These are phyloP conservation scores for Fusarium solani-melongenae DNA, from an alignment of 2,329 filamentous ascomycete genomes.

Conservation along the genomic window DNA sequence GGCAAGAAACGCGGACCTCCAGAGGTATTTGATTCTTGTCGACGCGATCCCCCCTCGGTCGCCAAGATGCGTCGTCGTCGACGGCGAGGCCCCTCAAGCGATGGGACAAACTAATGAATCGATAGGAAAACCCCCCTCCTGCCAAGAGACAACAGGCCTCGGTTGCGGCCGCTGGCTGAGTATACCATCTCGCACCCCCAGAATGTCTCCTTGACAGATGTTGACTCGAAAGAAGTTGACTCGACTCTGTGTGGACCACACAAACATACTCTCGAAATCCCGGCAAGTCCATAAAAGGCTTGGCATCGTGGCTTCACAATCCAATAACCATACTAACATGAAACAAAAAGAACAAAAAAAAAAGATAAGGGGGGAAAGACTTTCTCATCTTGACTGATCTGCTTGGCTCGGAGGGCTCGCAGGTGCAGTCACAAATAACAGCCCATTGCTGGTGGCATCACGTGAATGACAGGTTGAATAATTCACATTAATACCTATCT, in stretches of 20 bases:
- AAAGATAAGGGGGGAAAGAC: background rate
- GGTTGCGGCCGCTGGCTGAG: constrained; percentile 53
- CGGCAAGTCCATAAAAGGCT: constrained; percentile 31
- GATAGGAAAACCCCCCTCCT: constrained; percentile 52
- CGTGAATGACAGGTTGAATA: constrained; percentile 32
- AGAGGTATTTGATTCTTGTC: constrained; percentile 53
- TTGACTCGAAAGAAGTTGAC: constrained; percentile 18
- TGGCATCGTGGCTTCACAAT: constrained; percentile 12
- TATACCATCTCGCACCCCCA: constrained; percentile 22
- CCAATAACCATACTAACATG: constrained; percentile 31
- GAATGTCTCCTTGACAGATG: constrained; percentile 15
- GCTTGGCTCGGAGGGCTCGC: constrained; percentile 29
- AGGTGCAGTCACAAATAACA: constrained; percentile 19
- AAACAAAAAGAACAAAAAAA: constrained; percentile 23
- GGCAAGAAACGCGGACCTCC: constrained; percentile 62
- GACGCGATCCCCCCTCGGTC: constrained; percentile 17
- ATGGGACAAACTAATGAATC: constrained; percentile 41
- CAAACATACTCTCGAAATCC: background rate
- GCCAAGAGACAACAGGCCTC: constrained; percentile 57
- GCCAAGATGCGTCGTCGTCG: constrained; percentile 19
- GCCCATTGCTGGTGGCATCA: constrained; percentile 30
- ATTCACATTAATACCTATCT: constrained; percentile 34
- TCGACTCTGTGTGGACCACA: constrained; percentile 15
- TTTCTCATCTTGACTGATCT: constrained; percentile 22
- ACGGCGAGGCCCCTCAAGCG: constrained; percentile 5